These are phyloP conservation scores for Stachybotrys chlorohalonatus DNA, from an alignment of 2,329 filamentous ascomycete genomes.

Conservation along the genomic window DNA sequence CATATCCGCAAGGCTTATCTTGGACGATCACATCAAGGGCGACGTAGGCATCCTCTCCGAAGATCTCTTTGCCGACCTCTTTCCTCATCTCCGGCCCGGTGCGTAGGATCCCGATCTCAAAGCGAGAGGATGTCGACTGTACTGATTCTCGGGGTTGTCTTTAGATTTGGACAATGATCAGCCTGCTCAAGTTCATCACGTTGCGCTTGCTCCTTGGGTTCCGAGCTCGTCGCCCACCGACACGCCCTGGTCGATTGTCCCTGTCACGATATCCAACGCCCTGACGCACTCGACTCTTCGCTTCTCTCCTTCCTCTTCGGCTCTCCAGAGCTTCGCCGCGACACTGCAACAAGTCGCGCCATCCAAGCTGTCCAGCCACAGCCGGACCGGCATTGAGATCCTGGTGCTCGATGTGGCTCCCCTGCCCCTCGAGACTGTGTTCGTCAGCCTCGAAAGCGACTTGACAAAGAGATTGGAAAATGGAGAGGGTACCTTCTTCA, in stretches of 20 bases:
- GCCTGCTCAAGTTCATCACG: slow-evolving; percentile 42
- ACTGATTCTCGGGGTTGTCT: background rate
- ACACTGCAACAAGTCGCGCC: slow-evolving; percentile 64
- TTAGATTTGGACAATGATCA: slow-evolving; percentile 23
- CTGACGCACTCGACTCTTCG: slow-evolving; percentile 71
- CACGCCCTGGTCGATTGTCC: slow-evolving; percentile 76
- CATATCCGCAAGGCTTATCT: slow-evolving; percentile 68
- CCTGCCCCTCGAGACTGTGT: slow-evolving; percentile 73
- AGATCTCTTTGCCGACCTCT: slow-evolving; percentile 75
- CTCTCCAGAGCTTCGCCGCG: slow-evolving; percentile 71
- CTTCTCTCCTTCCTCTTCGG: slow-evolving; percentile 62
- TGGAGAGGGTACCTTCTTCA: slow-evolving; percentile 74
- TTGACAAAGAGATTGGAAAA: slow-evolving; percentile 72
- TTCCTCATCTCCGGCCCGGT: slow-evolving; percentile 52
- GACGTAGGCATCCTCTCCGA: slow-evolving; percentile 81
- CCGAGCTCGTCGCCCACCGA: slow-evolving; percentile 50
- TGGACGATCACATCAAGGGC: slow-evolving; percentile 78
- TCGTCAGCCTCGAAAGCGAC: slow-evolving; percentile 76
- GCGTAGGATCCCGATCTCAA: slow-evolving; percentile 18
- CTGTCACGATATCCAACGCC: slow-evolving; percentile 55
- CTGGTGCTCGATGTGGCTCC: slow-evolving; percentile 73
- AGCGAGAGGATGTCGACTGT: background rate
- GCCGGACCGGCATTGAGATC: slow-evolving; percentile 74
- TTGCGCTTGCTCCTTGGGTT: slow-evolving; percentile 67
- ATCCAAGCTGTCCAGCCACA: slow-evolving; percentile 63